Conservation (phyloP, 1,139 yeast genomes). For the Protomyces inundatus region DNA sequence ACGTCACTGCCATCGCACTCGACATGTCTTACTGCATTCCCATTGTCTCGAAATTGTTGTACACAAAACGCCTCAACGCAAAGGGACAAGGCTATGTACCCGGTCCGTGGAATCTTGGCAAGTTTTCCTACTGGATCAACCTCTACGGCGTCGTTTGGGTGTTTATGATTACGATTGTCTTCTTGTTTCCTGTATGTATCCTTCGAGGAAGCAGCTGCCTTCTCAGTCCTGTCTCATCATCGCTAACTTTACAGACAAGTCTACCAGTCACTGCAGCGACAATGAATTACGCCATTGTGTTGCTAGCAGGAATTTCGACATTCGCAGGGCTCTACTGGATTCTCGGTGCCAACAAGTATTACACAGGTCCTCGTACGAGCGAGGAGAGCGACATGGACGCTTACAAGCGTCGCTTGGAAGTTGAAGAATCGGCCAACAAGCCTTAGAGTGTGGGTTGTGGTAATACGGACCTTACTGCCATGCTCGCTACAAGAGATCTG, state of each 20-base stretch:
- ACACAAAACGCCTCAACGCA: slow-evolving; percentile 41
- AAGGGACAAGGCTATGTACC: slow-evolving; percentile 45
- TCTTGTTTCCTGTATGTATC: slow-evolving; percentile 31
- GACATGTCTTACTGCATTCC: slow-evolving; percentile 59
- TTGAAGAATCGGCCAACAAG: background rate
- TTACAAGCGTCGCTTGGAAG: background rate
- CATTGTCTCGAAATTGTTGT: slow-evolving; percentile 31
- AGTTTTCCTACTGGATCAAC: slow-evolving; percentile 42
- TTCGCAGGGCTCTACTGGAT: slow-evolving; percentile 27
- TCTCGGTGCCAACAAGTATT: slow-evolving; percentile 46
- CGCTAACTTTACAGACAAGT: background rate
- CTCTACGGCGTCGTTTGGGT: slow-evolving; percentile 40
- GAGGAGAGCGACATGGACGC: background rate
- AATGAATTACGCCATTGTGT: slow-evolving; percentile 60
- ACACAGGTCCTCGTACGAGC: slow-evolving; percentile 45
- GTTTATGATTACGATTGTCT: slow-evolving; percentile 46
- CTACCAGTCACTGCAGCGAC: slow-evolving; percentile 34
- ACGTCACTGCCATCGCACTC: slow-evolving; percentile 57
- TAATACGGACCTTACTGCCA: no score
- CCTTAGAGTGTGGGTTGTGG: background rate
- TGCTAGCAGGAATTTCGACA: slow-evolving; percentile 33
- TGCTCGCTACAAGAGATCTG: no score
- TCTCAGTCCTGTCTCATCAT: no score
- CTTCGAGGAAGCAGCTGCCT: no score
- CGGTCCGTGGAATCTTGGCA: slow-evolving; percentile 61